Evolutionary conservation across 345 rosid genomes (phyloP).

Genomic region (Conringia planisiliqua): DNA sequence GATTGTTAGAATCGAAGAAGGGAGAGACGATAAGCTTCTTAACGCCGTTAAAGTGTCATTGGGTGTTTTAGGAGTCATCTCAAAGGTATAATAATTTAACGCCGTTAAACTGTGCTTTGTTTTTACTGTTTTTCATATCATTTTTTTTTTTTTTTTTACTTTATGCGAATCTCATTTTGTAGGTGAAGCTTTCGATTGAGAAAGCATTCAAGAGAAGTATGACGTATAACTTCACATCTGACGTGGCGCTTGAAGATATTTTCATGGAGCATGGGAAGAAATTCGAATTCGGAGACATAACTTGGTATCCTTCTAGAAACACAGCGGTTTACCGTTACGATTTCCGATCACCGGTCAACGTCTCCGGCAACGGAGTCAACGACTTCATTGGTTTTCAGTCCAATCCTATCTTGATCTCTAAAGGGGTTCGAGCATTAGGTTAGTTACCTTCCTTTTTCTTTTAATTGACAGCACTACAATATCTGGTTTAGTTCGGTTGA

Average conservation of each 20-base stretch:
- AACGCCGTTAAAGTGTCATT: slow-evolving; percentile 72
- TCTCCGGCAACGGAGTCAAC: slow-evolving; percentile 54
- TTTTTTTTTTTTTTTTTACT: neutral
- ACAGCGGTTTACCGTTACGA: slow-evolving; percentile 80
- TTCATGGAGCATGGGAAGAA: slow-evolving; percentile 58
- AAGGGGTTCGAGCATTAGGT: slow-evolving; percentile 64
- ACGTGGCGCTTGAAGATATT: slow-evolving; percentile 48
- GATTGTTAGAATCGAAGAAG: slow-evolving; percentile 43
- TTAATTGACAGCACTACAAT: neutral
- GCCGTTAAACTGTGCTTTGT: neutral
- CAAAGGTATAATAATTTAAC: slow-evolving; percentile 53
- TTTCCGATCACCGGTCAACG: slow-evolving; percentile 45
- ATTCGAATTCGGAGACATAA: slow-evolving; percentile 73
- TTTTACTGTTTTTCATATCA: neutral
- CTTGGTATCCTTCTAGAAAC: slow-evolving; percentile 79
- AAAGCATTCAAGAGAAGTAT: slow-evolving; percentile 74
- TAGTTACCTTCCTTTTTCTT: neutral
- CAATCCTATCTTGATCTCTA: slow-evolving; percentile 52
- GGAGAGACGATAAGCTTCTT: slow-evolving; percentile 51
- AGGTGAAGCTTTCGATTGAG: slow-evolving; percentile 70
- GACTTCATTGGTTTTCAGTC: slow-evolving; percentile 80
- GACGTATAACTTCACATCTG: slow-evolving; percentile 64
- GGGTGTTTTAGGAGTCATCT: slow-evolving; percentile 74
- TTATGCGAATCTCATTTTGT: neutral
- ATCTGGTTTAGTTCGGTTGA: slow-evolving; percentile 7